Conservation (phyloP, 192 early-diverging fungal genomes). For the Chytriomyces sp. region DNA sequence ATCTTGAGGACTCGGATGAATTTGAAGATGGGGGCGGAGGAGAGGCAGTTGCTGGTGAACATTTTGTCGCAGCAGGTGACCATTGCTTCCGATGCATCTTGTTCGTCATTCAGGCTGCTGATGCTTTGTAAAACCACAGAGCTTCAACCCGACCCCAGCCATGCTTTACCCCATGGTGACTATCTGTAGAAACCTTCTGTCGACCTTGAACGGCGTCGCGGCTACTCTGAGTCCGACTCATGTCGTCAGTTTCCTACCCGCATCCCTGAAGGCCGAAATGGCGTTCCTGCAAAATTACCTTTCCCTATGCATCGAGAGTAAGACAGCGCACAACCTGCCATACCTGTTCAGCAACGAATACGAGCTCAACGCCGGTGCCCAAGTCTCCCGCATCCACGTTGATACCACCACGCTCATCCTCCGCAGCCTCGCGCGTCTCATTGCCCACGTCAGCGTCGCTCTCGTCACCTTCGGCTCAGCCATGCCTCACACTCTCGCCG, state of each 20-base stretch:
- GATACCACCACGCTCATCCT: constrained; percentile 18
- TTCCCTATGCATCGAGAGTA: constrained; percentile 33
- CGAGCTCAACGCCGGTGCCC: constrained; percentile 20
- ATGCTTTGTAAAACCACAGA: background rate
- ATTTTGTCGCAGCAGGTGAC: constrained; percentile 1
- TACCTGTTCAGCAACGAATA: constrained; percentile 40
- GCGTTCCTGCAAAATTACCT: constrained; percentile 40
- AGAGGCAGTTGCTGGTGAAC: background rate
- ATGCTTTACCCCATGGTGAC: background rate
- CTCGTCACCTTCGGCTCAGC: background rate
- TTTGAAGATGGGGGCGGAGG: background rate
- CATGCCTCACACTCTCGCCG: background rate
- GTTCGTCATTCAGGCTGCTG: background rate
- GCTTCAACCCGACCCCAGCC: background rate
- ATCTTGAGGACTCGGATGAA: background rate
- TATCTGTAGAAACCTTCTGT: background rate
- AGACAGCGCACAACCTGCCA: constrained; percentile 37
- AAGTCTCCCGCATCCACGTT: constrained; percentile 23
- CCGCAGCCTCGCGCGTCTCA: constrained; percentile 30
- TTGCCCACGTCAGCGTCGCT: constrained; percentile 23
- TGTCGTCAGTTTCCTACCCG: constrained; percentile 7
- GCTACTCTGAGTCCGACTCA: background rate
- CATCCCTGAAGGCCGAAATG: constrained; percentile 13
- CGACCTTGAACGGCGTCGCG: background rate
- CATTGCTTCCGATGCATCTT: background rate